Base-by-base conservation (phyloP, 2,329 filamentous ascomycete genomes). In the Gyromitra esculenta region DNA sequence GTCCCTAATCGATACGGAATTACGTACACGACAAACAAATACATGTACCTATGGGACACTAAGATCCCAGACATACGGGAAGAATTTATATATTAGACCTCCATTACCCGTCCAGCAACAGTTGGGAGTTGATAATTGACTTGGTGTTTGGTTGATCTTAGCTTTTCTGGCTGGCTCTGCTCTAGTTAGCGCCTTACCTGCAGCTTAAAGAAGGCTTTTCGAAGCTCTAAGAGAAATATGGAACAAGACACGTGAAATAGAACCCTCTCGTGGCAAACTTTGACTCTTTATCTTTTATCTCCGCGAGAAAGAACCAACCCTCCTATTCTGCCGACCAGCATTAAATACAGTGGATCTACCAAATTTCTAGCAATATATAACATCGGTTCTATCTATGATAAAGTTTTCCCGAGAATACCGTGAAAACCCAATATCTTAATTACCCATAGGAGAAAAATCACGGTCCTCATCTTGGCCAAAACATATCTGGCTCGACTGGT, bases 21-120 rank as follows among this genome's bases (percentile, higher is more conserved):
- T 37, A 15, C 21, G 13, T 37, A 60, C 21, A 21, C 57, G 15
- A 39, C 37, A 52, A 65, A 39, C 62, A 25, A 45, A 37, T 15
- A 15, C 54, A 11, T 60, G 18, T 15, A 15, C 25, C 25, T 60
- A 21, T 41, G 15, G 35, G 18, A 5, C 5, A 15, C 15, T 66
- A 18, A 3, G 25, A 67, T n/a, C 15, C 31, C 6, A 35, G 21
- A 56, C 64, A 54, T 39, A 37, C 64, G 7, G 57, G 37, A 43
- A 43, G 21, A 43, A 13, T 21, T 18, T 39, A 41, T 21, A 39
- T 60, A 41, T 37, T 31, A 39, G n/a, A n/a, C 15, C 7, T 45
- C 39, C 13, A 18, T 43, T 45, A 67, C 50, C 21, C 50, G 64
- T 67, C 64, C 15, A 21, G 45, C 39, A 37, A n/a, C 21, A 67